phyloP scores from a whole-genome alignment of 2,329 filamentous ascomycete species.

The Penicillium sp. region DNA sequence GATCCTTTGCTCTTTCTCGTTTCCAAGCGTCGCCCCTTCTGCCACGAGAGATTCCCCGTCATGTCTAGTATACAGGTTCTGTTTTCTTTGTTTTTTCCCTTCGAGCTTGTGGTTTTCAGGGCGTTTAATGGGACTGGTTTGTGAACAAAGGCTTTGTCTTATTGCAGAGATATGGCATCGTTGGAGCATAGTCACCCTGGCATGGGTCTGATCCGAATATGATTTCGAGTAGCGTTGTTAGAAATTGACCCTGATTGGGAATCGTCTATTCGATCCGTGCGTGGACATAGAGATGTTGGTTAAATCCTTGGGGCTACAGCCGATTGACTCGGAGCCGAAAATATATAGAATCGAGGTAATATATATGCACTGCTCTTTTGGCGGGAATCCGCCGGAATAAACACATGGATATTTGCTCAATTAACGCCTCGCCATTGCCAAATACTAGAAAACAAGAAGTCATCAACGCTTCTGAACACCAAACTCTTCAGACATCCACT shows the following conservation, averaged over 20 bases:
- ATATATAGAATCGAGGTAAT: not conserved
- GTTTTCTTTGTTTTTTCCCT: conserved; percentile 3
- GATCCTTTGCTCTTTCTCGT: conserved; percentile 16
- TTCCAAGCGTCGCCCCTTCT: conserved; percentile 21
- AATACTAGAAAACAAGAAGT: conserved; percentile 10
- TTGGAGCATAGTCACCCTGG: conserved; percentile 13
- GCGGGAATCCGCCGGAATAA: conserved; percentile 4
- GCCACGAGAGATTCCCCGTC: conserved; percentile 24
- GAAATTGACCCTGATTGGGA: not conserved
- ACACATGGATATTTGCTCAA: conserved; percentile 21
- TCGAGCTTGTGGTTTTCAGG: conserved; percentile 3
- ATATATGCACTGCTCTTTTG: conserved; percentile 12
- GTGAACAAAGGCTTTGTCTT: not conserved
- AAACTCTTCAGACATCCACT: conserved; percentile 16
- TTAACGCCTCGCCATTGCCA: conserved; percentile 31
- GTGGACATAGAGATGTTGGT: not conserved
- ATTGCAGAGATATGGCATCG: conserved; percentile 1
- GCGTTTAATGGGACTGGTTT: not conserved
- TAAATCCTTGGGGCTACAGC: not conserved
- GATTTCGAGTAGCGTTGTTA: conserved; percentile 1
- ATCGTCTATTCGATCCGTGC: not conserved
- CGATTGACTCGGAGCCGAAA: not conserved
- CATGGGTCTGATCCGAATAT: conserved; percentile 4
- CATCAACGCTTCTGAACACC: conserved; percentile 33
- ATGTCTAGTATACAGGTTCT: conserved; percentile 19